Evolutionary conservation across 2,329 filamentous ascomycete genomes (phyloP).

Genomic region (Cladosporium sp.): DNA sequence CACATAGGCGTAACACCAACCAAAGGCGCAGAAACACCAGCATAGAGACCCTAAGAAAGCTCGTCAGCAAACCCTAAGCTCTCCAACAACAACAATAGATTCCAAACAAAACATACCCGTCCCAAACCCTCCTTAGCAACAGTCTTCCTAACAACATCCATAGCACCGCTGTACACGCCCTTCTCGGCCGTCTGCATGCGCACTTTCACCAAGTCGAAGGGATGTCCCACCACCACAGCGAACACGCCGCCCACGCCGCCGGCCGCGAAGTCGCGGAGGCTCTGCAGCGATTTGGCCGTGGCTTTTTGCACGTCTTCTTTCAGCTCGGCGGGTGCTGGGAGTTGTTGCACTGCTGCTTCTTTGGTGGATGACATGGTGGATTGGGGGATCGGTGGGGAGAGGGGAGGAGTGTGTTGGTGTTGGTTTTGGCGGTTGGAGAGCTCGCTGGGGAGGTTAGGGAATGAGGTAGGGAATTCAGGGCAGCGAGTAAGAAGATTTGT

Average conservation of each 20-base stretch:
- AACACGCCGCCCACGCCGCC: conserved; percentile 92
- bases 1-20: conserved; percentile 98
- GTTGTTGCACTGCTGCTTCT: conserved; percentile 5
- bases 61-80: neutral
- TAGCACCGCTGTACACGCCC: conserved; percentile 82
- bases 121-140: conserved; percentile 78
- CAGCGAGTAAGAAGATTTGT: too few species aligned
- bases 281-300: conserved; percentile 53
- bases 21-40: conserved; percentile 91
- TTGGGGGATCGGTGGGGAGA: neutral
- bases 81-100: too few species aligned
- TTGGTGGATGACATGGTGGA: conserved; percentile 3
- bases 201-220: conserved; percentile 97
- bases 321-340: conserved; percentile 41
- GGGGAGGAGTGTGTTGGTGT: neutral
- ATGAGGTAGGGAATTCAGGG: too few species aligned
- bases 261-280: conserved; percentile 75
- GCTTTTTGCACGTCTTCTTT: conserved; percentile 50
- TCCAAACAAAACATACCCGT: conserved; percentile 39
- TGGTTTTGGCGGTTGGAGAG: too few species aligned
- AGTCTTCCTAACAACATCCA: conserved; percentile 88
- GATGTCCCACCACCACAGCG: conserved; percentile 88
- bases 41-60: conserved; percentile 68
- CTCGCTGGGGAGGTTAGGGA: too few species aligned
- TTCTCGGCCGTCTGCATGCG: conserved; percentile 92